Percentiles rank a stretch among this genome's conserved stretches.
These are phyloP conservation scores for Pleurotus eryngii DNA, from an alignment of 768 basidiomycete genomes.

Conservation along the genomic window DNA sequence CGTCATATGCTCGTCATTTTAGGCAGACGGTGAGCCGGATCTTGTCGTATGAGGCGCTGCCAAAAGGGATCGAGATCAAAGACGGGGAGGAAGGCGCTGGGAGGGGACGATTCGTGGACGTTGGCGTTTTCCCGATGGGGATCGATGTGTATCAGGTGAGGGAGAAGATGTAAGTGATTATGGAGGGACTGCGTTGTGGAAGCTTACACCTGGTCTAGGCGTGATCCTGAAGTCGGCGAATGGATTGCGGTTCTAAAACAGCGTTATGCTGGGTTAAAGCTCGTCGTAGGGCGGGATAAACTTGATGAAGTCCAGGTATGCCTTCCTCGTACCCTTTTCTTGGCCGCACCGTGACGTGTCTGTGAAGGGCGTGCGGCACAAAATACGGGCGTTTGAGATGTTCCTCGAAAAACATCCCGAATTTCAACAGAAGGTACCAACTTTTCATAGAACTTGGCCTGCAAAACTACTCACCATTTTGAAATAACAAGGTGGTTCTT, in stretches of 20 bases:
- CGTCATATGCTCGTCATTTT: constrained; percentile 81
- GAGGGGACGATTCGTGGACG: constrained; percentile 70
- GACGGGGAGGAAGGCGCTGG: constrained; percentile 26
- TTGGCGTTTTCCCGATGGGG: constrained; percentile 88
- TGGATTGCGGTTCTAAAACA: constrained; percentile 80
- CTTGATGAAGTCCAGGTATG: constrained; percentile 76
- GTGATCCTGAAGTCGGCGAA: constrained; percentile 73
- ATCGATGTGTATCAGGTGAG: constrained; percentile 74
- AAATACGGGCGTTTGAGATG: constrained; percentile 77
- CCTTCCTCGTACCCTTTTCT: background rate
- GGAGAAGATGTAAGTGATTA: constrained; percentile 54
- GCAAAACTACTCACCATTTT: background rate
- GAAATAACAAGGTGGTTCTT: constrained; percentile 54
- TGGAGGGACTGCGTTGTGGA: background rate
- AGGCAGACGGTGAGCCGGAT: constrained; percentile 83
- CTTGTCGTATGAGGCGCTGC: constrained; percentile 74
- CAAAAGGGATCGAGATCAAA: constrained; percentile 73
- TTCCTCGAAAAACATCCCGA: constrained; percentile 81
- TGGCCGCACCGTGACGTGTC: background rate
- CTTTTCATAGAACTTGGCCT: background rate
- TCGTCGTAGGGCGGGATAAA: constrained; percentile 87
- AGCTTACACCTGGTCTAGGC: constrained; percentile 30
- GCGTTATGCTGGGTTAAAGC: constrained; percentile 81
- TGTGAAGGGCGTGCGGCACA: constrained; percentile 69
- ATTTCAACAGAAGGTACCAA: constrained; percentile 65